Conservation (phyloP, 805 yeast genomes). For the Myxozyma mucilagina region DNA sequence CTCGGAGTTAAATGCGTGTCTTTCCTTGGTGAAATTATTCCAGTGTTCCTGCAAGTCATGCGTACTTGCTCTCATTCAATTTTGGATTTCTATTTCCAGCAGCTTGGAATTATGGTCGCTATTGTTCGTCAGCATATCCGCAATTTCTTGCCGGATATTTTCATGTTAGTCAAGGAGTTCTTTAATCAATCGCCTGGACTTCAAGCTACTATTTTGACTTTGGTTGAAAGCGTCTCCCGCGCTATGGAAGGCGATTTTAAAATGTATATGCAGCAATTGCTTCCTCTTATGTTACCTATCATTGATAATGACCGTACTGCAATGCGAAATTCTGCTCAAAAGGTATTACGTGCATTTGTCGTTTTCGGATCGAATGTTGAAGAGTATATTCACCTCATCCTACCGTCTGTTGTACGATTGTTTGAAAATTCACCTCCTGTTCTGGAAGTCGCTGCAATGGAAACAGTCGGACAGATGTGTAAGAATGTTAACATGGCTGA, state of each 20-base stretch:
- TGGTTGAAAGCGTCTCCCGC: slow-evolving; percentile 79
- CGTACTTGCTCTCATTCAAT: slow-evolving; percentile 67
- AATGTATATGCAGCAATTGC: slow-evolving; percentile 70
- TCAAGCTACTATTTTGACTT: slow-evolving; percentile 74
- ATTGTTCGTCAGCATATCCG: slow-evolving; percentile 90
- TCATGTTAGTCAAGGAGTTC: slow-evolving; percentile 71
- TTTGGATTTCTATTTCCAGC: slow-evolving; percentile 87
- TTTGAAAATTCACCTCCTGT: slow-evolving; percentile 61
- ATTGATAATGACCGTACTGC: slow-evolving; percentile 65
- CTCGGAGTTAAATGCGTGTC: slow-evolving; percentile 86
- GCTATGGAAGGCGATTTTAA: slow-evolving; percentile 93
- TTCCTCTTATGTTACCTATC: slow-evolving; percentile 73
- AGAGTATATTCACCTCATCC: slow-evolving; percentile 79
- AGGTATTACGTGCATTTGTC: slow-evolving; percentile 79
- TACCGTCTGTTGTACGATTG: slow-evolving; percentile 81
- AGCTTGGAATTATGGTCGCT: slow-evolving; percentile 71
- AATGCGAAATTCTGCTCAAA: slow-evolving; percentile 49
- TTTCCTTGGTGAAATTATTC: slow-evolving; percentile 83
- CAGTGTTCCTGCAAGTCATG: slow-evolving; percentile 85
- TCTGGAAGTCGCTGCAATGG: slow-evolving; percentile 72
- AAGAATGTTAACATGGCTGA: slow-evolving; percentile 72
- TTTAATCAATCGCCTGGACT: slow-evolving; percentile 57
- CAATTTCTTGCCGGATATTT: slow-evolving; percentile 74
- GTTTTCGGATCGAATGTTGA: slow-evolving; percentile 86
- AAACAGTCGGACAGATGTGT: slow-evolving; percentile 78